A percentile compares a stretch with the other conserved stretches of the same genome.
These are phyloP conservation scores for Irineochytrium annulatum DNA, from an alignment of 192 early-diverging fungal genomes.

Conservation along the genomic window DNA sequence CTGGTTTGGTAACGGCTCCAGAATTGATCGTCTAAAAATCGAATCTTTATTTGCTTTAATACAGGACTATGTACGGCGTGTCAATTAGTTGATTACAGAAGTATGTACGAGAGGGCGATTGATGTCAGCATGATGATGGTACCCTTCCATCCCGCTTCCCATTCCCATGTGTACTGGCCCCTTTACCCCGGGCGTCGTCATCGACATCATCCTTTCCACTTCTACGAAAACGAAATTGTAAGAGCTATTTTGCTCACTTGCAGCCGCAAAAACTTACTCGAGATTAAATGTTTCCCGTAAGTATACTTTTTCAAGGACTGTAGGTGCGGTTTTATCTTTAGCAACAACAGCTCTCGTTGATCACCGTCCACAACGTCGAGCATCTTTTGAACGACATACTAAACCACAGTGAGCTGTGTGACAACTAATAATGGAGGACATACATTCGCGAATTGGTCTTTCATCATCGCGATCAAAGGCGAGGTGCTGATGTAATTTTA, in stretches of 20 bases:
- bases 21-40: no score
- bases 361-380: slow-evolving; percentile 92
- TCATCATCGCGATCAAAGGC: slow-evolving; percentile 95
- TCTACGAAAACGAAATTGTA: slow-evolving; percentile 6
- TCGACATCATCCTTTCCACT: slow-evolving; percentile 31
- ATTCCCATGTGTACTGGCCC: no score
- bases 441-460: slow-evolving; percentile 96
- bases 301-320: slow-evolving; percentile 92
- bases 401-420: not conserved
- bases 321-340: slow-evolving; percentile 90
- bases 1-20: no score
- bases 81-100: no score
- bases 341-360: slow-evolving; percentile 82
- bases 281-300: slow-evolving; percentile 96
- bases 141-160: no score
- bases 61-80: no score
- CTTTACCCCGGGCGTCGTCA: no score
- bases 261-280: slow-evolving; percentile 37
- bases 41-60: no score
- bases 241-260: not conserved
- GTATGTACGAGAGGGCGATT: no score
- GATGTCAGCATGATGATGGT: no score
- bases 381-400: slow-evolving; percentile 99
- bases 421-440: not conserved
- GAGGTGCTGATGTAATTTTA: slow-evolving; percentile 55